A percentile compares a stretch with the other conserved stretches of the same genome.
Evolutionary conservation across 441 rosid species (phyloP).

Genomic region (Gossypium lobatum): DNA sequence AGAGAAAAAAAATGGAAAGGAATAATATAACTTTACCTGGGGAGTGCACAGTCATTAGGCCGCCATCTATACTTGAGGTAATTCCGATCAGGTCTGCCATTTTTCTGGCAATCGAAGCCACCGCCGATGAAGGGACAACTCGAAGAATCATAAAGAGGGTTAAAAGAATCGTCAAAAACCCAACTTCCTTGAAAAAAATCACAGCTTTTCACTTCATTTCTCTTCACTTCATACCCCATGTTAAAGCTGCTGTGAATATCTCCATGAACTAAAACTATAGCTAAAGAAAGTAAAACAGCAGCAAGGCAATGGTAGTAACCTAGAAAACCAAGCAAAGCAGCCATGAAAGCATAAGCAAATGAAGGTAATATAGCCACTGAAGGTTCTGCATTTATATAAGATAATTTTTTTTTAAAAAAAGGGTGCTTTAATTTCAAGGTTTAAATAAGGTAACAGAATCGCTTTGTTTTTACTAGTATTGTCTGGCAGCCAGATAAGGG

Average conservation of each 20-base stretch:
- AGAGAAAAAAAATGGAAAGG: not conserved
- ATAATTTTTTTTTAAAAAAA: not conserved
- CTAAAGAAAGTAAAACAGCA: not conserved
- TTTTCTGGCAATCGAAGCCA: slow-evolving; percentile 34
- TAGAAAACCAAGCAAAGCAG: not conserved
- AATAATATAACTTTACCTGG: slow-evolving; percentile 25
- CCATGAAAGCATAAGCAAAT: not conserved
- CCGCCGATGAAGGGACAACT: slow-evolving; percentile 42
- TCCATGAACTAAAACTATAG: not conserved
- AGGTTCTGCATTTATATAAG: not conserved
- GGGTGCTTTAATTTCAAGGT: not conserved
- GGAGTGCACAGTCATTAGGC: slow-evolving; percentile 39
- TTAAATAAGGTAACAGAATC: not conserved
- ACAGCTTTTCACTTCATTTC: slow-evolving; percentile 18
- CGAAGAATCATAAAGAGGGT: slow-evolving; percentile 36
- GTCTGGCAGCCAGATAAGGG: not conserved
- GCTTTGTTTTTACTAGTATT: not conserved
- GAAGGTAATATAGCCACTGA: not conserved
- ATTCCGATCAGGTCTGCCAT: slow-evolving; percentile 39
- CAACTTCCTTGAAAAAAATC: slow-evolving; percentile 51
- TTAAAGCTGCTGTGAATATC: not conserved
- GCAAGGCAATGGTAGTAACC: not conserved
- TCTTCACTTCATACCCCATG: not conserved
- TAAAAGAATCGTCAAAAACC: slow-evolving; percentile 30
- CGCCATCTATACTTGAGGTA: slow-evolving; percentile 50